Percentiles rank a stretch among this genome's conserved stretches.
phyloP scores from a whole-genome alignment of 2,329 filamentous ascomycete genomes.

The Mycosphaerelloides madeirae region DNA sequence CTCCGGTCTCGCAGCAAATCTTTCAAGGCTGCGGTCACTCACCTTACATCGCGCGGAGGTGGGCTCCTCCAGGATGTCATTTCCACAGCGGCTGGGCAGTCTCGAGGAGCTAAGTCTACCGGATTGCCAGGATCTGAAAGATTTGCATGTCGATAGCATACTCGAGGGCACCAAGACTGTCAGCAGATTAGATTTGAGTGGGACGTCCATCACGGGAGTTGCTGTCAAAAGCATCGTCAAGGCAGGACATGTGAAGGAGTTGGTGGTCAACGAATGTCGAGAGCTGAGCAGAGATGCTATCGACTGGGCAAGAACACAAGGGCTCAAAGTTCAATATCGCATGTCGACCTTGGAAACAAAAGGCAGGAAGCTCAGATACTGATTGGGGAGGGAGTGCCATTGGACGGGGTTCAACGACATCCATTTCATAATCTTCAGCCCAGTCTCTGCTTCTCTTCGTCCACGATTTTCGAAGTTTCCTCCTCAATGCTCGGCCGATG shows the following conservation, averaged over 20 bases:
- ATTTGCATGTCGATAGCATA: slow-evolving; percentile 32
- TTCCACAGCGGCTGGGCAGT: not conserved
- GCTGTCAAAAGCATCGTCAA: slow-evolving; percentile 36
- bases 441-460: slow-evolving; percentile 28
- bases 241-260: slow-evolving; percentile 21
- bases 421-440: not conserved
- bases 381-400: not conserved
- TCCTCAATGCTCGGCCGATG: slow-evolving; percentile 28
- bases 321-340: slow-evolving; percentile 28
- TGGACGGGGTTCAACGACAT: too few species aligned
- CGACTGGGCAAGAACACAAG: slow-evolving; percentile 36
- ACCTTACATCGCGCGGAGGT: not conserved
- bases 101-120: slow-evolving; percentile 9
- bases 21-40: slow-evolving; percentile 4
- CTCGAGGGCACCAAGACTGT: slow-evolving; percentile 20
- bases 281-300: slow-evolving; percentile 38
- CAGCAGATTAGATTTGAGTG: slow-evolving; percentile 33
- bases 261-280: slow-evolving; percentile 35
- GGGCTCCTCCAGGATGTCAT: not conserved
- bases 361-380: slow-evolving; percentile 18
- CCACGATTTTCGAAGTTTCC: slow-evolving; percentile 28
- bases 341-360: slow-evolving; percentile 6
- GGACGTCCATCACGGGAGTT: slow-evolving; percentile 38
- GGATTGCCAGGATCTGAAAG: slow-evolving; percentile 17
- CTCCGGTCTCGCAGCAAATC: not conserved